Evolutionary conservation across 768 basidiomycete species (phyloP), one percentile per base, ranked within the genome.

Genomic region (Lactarius sp.): DNA sequence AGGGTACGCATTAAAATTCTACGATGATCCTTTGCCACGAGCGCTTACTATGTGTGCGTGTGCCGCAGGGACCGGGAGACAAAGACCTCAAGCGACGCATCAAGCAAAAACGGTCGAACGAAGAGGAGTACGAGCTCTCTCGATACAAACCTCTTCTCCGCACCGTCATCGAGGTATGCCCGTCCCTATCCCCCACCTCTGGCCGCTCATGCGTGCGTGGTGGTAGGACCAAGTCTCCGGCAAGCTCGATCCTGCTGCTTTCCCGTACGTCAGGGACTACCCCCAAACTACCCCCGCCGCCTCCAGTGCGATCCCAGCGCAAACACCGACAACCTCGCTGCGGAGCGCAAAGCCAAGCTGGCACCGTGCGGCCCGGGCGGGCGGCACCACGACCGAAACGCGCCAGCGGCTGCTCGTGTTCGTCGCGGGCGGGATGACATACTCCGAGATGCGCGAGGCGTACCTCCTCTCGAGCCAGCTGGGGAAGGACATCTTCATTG

Each of bases 91-190:
- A 85, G 79, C 90, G 87, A 75, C 87, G 84, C 66, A 77, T 93
- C 60, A 95, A 91, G 77, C 87, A 88, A 71, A 92, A 89, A 72
- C 73, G 78, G 33, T 78, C 71, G 59, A 69, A 72, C n/a, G 93
- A 92, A n/a, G 94, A 96, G 64, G 95, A 97, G 70, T 99, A 98
- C 71, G 96, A 98, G 68, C 83, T 99, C 37, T 98, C 96, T 18
- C 83, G 97, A 62, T 99, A 85, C 76, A 94, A 90, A 71, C 97
- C 97, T 7, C 76, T 87, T 2, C 73, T 98, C 34, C 85, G 83
- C 68, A 83, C 86, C 3, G 81, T 98, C 64, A 75, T 99, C 20
- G 93, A 97, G 80, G 95, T 94, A 72, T 14, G 41, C 9, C 27
- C 18, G 4, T 44, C 12, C 22, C 6, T 65, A 16, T 5, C 6